Evolutionary conservation across 1,139 yeast genomes (phyloP), one percentile per base, ranked within the genome.

Genomic region (Magnusiomyces tetraspermus): DNA sequence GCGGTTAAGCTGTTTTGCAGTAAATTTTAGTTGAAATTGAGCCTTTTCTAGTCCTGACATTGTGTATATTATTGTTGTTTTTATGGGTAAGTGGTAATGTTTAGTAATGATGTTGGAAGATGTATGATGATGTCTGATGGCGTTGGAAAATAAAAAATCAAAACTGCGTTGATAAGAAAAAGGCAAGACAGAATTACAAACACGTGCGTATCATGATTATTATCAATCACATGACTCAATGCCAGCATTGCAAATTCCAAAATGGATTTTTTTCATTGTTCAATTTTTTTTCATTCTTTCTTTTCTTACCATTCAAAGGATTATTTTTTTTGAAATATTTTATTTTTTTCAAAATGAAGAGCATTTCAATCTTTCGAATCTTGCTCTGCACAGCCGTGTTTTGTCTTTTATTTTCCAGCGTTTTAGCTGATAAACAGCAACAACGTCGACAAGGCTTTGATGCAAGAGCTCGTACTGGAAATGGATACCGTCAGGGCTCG

Each of bases 1-100:
- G 64, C 90, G 78, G 63, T 82, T 86, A 55, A 94, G 77, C 72
- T 86, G 96, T 68, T 92, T 94, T 2, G 97, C 94, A 1, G 98
- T 92, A 69, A 92, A 92, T 74, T 86, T 59, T 24, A 53, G 53
- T 31, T 53, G 56, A 21, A 53, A 53, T 5, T 51, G 56, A 6
- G 56, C 53, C 26, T 53, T 51, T 49, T 53, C 56, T 41, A 53
- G 21, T 37, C 56, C 56, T 3, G 56, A 53, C 56, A 53, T 53
- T 36, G 28, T 46, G 22, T 43, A 26, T 23, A n/a, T n/a, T n/a
- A n/a, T n/a, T n/a, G n/a, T n/a, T n/a, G n/a, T 13, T n/a, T n/a
- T n/a, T n/a, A n/a, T n/a, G n/a, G n/a, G n/a, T 38, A 17, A 13
- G 4, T 40, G 23, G 17, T 36, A 36, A 36, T 36, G 38, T 3